These are phyloP conservation scores for Sclerotinia sclerotiorum DNA, from an alignment of 2,329 filamentous ascomycete genomes.

Conservation along the genomic window DNA sequence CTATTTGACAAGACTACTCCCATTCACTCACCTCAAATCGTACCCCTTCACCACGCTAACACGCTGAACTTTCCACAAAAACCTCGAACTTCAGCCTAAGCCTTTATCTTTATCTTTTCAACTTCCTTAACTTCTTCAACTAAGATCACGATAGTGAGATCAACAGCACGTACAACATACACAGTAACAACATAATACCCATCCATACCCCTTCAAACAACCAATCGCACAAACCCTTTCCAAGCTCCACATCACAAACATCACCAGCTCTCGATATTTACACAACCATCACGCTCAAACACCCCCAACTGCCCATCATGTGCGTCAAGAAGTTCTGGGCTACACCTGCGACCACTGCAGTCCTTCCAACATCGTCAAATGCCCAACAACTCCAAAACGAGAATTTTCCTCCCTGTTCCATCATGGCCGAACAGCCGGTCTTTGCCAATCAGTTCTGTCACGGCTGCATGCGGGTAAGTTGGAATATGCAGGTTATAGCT, in stretches of 20 bases:
- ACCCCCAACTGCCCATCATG: slow-evolving; percentile 40
- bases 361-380: slow-evolving; percentile 44
- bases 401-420: slow-evolving; percentile 35
- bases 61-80: neutral
- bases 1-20: neutral
- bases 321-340: slow-evolving; percentile 49
- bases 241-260: neutral
- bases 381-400: slow-evolving; percentile 42
- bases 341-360: slow-evolving; percentile 52
- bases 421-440: slow-evolving; percentile 35
- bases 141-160: too few species aligned
- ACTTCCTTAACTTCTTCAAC: neutral
- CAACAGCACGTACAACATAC: neutral
- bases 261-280: neutral
- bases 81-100: neutral
- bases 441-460: slow-evolving; percentile 35
- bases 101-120: neutral
- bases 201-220: neutral
- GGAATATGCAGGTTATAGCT: slow-evolving; percentile 35
- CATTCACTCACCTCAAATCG: slow-evolving; percentile 13
- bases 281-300: neutral
- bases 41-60: slow-evolving; percentile 7
- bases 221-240: neutral
- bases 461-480: slow-evolving; percentile 36
- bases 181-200: neutral